A percentile compares a stretch with the other conserved stretches of the same genome.
phyloP scores from a whole-genome alignment of 1,284 basidiomycete genomes.

The Bondarzewia mesenterica region DNA sequence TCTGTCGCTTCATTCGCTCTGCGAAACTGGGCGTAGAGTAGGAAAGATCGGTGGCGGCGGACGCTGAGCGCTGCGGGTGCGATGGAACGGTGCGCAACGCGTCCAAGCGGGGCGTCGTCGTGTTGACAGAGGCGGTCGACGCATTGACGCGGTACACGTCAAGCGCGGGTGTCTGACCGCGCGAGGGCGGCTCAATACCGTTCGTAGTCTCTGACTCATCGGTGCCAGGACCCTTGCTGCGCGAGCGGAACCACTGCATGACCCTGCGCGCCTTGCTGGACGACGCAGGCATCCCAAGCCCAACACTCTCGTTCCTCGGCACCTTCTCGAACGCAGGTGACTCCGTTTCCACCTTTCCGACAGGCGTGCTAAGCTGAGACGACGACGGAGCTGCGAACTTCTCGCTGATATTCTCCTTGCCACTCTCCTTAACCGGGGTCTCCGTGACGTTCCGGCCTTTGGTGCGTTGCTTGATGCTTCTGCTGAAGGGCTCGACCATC shows the following conservation, averaged over 20 bases:
- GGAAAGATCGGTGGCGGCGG: conserved; percentile 31
- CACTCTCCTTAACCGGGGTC: conserved; percentile 31
- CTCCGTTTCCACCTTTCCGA: conserved; percentile 10
- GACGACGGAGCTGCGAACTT: conserved; percentile 4
- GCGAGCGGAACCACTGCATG: conserved; percentile 76
- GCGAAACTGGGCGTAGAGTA: conserved; percentile 35
- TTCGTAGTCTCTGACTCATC: conserved; percentile 24
- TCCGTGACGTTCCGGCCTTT: conserved; percentile 14
- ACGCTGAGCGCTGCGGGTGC: conserved; percentile 35
- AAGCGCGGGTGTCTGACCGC: conserved; percentile 8
- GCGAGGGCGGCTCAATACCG: not conserved
- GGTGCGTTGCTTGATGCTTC: conserved; percentile 44
- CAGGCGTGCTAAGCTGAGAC: not conserved
- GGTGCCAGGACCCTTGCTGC: conserved; percentile 43
- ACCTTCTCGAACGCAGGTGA: conserved; percentile 18
- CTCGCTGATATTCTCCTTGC: conserved; percentile 13
- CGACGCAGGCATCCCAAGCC: conserved; percentile 47
- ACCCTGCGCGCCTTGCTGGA: conserved; percentile 70
- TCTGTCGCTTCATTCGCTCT: conserved; percentile 27
- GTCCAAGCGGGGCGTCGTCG: not conserved
- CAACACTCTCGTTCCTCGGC: conserved; percentile 12
- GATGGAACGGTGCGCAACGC: conserved; percentile 4
- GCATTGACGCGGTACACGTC: conserved; percentile 9
- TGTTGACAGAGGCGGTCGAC: conserved; percentile 11
- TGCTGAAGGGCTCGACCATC: conserved; percentile 71